phyloP scores from a whole-genome alignment of 768 basidiomycete genomes.

The Pilatotrama ljubarskyi region DNA sequence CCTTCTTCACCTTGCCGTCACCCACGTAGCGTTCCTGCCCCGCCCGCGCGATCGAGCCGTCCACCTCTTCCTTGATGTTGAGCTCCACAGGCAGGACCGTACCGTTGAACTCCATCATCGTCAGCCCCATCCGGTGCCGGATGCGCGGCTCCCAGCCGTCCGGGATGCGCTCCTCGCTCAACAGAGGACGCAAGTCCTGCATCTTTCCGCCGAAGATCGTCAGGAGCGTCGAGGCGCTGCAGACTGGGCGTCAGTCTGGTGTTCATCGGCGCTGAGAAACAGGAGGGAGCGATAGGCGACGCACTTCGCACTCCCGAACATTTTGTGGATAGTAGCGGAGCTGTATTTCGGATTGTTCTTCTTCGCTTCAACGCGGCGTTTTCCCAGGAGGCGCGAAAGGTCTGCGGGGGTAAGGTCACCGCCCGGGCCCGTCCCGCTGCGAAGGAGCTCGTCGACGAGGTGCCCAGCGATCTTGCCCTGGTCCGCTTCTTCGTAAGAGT shows the following conservation, averaged over 20 bases:
- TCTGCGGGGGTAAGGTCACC: slow-evolving; percentile 55
- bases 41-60: slow-evolving; percentile 7
- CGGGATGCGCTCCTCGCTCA: slow-evolving; percentile 71
- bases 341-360: slow-evolving; percentile 57
- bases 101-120: slow-evolving; percentile 54
- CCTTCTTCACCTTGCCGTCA: neutral
- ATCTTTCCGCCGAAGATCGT: slow-evolving; percentile 67
- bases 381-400: slow-evolving; percentile 54
- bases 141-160: slow-evolving; percentile 69
- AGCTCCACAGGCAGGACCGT: slow-evolving; percentile 34
- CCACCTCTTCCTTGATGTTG: slow-evolving; percentile 32
- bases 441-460: slow-evolving; percentile 57
- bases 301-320: slow-evolving; percentile 70
- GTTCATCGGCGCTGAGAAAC: neutral
- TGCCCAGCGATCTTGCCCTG: slow-evolving; percentile 51
- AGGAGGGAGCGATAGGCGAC: slow-evolving; percentile 25
- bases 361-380: slow-evolving; percentile 60
- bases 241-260: neutral
- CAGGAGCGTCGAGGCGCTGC: slow-evolving; percentile 56
- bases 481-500: slow-evolving; percentile 45
- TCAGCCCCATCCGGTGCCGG: slow-evolving; percentile 57
- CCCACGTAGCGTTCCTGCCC: neutral
- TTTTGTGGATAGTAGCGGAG: slow-evolving; percentile 49
- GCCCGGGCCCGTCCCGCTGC: slow-evolving; percentile 55
- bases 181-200: slow-evolving; percentile 50